These are phyloP conservation scores for Neofusicoccum parvum DNA, from an alignment of 2,329 filamentous ascomycete genomes.

Conservation along the genomic window DNA sequence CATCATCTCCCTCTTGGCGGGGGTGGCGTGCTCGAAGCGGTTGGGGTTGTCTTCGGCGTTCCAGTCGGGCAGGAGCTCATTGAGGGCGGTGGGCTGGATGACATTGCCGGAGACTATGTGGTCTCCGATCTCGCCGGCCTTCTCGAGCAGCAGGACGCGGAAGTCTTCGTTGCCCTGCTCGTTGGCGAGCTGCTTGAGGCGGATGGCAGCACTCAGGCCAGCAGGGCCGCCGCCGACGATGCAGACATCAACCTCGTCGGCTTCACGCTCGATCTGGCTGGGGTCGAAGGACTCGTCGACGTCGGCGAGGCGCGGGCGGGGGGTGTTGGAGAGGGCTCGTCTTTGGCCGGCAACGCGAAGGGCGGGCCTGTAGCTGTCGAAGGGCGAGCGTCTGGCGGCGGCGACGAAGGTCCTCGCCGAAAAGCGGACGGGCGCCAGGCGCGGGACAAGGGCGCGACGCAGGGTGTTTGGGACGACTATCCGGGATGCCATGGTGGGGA, in stretches of 20 bases:
- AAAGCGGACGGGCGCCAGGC: not conserved
- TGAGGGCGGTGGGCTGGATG: slow-evolving; percentile 82
- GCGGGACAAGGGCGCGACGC: slow-evolving; percentile 15
- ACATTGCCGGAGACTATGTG: slow-evolving; percentile 97
- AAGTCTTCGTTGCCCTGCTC: slow-evolving; percentile 96
- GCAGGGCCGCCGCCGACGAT: slow-evolving; percentile 96
- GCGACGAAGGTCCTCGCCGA: not conserved
- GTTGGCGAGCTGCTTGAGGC: slow-evolving; percentile 92
- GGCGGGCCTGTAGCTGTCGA: slow-evolving; percentile 32
- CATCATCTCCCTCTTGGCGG: slow-evolving; percentile 84
- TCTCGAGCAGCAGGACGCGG: slow-evolving; percentile 87
- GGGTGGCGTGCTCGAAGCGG: slow-evolving; percentile 84
- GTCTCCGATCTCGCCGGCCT: slow-evolving; percentile 90
- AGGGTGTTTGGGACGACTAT: slow-evolving; percentile 8
- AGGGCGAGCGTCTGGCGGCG: not conserved
- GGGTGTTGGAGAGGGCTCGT: slow-evolving; percentile 38
- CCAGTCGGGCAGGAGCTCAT: slow-evolving; percentile 94
- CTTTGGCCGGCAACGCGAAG: slow-evolving; percentile 41
- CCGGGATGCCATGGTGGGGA: slow-evolving; percentile 20
- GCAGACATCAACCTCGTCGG: slow-evolving; percentile 92
- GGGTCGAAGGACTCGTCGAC: slow-evolving; percentile 48
- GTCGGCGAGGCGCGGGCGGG: slow-evolving; percentile 36
- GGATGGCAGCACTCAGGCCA: slow-evolving; percentile 88
- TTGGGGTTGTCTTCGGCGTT: slow-evolving; percentile 83
- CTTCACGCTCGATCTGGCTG: slow-evolving; percentile 74